Base-by-base conservation (phyloP, 371 early-diverging fungal genomes). In the Zopfochytrium polystomum region DNA sequence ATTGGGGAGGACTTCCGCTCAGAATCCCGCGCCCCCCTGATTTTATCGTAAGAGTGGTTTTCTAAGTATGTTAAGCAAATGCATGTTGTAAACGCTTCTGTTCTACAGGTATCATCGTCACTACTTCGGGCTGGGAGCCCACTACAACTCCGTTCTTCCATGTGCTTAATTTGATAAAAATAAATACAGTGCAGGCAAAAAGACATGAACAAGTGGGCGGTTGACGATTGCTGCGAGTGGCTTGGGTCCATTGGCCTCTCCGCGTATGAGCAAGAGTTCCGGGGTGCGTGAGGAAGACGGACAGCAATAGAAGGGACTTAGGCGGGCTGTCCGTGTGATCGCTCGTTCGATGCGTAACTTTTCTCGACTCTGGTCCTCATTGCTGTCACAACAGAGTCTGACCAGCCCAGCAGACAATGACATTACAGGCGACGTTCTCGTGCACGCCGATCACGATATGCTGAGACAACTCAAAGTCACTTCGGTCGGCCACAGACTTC, bases 101-200 rank as follows among this genome's bases (percentile, higher is more conserved):
- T 25, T 49, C 59, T 45, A 42, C 66, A 87, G 88, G 48, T 93
- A 90, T 65, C 95, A 95, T 69, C 87, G 87, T 29, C 89, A 94
- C 60, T 83, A 88, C 54, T 94, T 85, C 72, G 94, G 94, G 3
- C 78, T 96, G 5, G 96, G 96, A 42, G 93, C 90, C 66, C 96
- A 96, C 79, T 96, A 96, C 78, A 96, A 95, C 68, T 90, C 90
- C n/a, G n/a, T n/a, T n/a, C n/a, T n/a, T n/a, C n/a, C n/a, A n/a
- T n/a, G n/a, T n/a, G n/a, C n/a, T n/a, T n/a, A n/a, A n/a, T n/a
- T n/a, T n/a, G n/a, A n/a, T n/a, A n/a, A n/a, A n/a, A n/a, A n/a
- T n/a, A n/a, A n/a, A n/a, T n/a, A n/a, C n/a, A n/a, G n/a, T n/a
- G n/a, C n/a, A n/a, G n/a, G n/a, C n/a, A n/a, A n/a, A n/a, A n/a